These are phyloP conservation scores for Psilocybe cubensis DNA, from an alignment of 768 basidiomycete species.

Conservation along the genomic window DNA sequence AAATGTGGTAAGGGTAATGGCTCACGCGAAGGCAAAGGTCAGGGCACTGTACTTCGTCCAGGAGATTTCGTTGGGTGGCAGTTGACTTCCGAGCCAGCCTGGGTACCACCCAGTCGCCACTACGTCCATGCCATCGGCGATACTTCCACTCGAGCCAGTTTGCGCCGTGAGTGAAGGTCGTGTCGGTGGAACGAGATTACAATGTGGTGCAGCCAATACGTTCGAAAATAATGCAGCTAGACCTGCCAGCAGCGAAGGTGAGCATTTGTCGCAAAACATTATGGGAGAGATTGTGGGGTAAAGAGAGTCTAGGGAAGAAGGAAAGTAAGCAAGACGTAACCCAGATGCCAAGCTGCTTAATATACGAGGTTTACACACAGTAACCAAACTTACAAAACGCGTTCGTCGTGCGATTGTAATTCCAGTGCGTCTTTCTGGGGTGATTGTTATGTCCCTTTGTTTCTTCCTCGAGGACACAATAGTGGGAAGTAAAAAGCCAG, in stretches of 20 bases:
- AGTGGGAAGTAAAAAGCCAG: background rate
- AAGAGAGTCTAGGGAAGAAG: background rate
- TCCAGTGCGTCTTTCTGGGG: background rate
- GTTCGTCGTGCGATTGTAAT: constrained; percentile 3
- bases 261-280: background rate
- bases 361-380: background rate
- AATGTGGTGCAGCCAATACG: constrained; percentile 17
- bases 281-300: background rate
- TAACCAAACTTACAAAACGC: constrained; percentile 7
- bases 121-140: constrained; percentile 28
- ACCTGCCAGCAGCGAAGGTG: constrained; percentile 31
- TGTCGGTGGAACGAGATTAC: constrained; percentile 36
- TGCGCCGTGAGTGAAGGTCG: constrained; percentile 7
- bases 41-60: constrained; percentile 58
- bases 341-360: background rate
- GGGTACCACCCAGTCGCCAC: constrained; percentile 60
- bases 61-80: constrained; percentile 46
- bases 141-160: constrained; percentile 7
- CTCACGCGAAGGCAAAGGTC: constrained; percentile 55
- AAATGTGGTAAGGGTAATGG: background rate
- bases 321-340: background rate
- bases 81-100: constrained; percentile 47
- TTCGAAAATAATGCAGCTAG: constrained; percentile 11
- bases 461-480: no score
- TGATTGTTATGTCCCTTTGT: background rate